These are phyloP conservation scores for Rutstroemia sydowiana DNA, from an alignment of 2,329 filamentous ascomycete genomes.

Conservation along the genomic window DNA sequence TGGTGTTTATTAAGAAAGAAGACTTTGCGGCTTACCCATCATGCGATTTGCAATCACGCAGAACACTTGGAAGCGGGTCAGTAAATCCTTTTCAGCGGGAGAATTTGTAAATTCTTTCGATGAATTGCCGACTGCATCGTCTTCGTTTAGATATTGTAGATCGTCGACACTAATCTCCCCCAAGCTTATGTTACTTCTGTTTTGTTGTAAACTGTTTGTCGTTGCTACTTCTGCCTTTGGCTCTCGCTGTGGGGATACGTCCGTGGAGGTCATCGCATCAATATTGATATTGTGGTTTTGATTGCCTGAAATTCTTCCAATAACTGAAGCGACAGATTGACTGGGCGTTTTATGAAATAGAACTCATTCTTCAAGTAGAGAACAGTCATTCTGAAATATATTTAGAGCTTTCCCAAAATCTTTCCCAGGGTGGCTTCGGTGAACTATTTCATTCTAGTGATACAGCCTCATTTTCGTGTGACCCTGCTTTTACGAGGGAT, in stretches of 20 bases:
- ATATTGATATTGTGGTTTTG: not conserved
- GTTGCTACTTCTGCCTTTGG: not conserved
- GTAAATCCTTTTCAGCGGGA: not conserved
- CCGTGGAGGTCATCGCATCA: not conserved
- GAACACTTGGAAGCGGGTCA: slow-evolving; percentile 5
- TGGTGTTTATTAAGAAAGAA: no score
- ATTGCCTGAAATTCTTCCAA: no score
- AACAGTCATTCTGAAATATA: not conserved
- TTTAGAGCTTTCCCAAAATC: not conserved
- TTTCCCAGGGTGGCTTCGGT: not conserved
- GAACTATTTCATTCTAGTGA: not conserved
- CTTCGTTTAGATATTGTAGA: not conserved
- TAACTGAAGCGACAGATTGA: no score
- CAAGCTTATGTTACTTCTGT: not conserved
- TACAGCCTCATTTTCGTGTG: not conserved
- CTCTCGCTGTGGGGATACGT: not conserved
- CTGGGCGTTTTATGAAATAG: no score
- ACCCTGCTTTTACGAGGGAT: not conserved
- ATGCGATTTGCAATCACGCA: slow-evolving; percentile 7
- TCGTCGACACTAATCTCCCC: not conserved
- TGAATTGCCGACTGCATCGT: not conserved
- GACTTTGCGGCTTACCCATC: not conserved
- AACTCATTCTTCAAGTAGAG: not conserved
- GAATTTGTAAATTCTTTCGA: not conserved
- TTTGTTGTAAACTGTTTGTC: not conserved